Percentiles rank a stretch among this genome's conserved stretches.
These are phyloP conservation scores for Chlamydomonas eustigma DNA, from an alignment of 139 green algal genomes.

Conservation along the genomic window DNA sequence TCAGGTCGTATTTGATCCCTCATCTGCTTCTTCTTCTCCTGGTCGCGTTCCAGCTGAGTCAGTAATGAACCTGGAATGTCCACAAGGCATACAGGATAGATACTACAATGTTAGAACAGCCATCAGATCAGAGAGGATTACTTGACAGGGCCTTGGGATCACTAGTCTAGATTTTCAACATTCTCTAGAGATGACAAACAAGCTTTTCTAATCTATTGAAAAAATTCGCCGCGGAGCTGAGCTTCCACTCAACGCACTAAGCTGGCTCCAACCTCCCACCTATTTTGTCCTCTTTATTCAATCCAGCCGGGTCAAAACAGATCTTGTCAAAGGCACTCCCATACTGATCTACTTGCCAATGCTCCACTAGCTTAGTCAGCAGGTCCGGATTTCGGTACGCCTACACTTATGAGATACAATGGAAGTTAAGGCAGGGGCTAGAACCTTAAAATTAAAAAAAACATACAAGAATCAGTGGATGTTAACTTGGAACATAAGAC, in stretches of 20 bases:
- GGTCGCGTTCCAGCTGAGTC: neutral
- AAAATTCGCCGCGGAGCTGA: too few relatives aligned
- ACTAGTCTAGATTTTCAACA: too few relatives aligned
- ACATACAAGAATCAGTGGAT: neutral
- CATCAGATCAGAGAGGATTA: too few relatives aligned
- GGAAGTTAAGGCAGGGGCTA: neutral
- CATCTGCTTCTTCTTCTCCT: neutral
- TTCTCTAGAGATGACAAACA: too few relatives aligned
- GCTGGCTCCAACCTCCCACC: too few relatives aligned
- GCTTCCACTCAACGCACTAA: too few relatives aligned
- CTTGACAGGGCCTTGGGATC: too few relatives aligned
- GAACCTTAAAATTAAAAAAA: too few relatives aligned
- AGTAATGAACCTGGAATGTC: neutral
- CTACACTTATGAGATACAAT: neutral
- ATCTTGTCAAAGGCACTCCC: neutral
- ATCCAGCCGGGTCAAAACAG: neutral
- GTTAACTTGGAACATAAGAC: neutral
- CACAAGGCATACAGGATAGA: too few relatives aligned
- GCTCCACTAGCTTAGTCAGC: slow-evolving; percentile 10
- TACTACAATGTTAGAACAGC: too few relatives aligned
- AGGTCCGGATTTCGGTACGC: slow-evolving; percentile 10
- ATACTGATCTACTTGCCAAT: neutral
- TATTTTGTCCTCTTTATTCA: neutral
- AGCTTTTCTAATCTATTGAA: too few relatives aligned
- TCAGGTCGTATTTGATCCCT: neutral